Percentiles rank a stretch among this genome's conserved stretches.
These are phyloP conservation scores for Lenzites betulinus DNA, from an alignment of 768 basidiomycete species.

Conservation along the genomic window DNA sequence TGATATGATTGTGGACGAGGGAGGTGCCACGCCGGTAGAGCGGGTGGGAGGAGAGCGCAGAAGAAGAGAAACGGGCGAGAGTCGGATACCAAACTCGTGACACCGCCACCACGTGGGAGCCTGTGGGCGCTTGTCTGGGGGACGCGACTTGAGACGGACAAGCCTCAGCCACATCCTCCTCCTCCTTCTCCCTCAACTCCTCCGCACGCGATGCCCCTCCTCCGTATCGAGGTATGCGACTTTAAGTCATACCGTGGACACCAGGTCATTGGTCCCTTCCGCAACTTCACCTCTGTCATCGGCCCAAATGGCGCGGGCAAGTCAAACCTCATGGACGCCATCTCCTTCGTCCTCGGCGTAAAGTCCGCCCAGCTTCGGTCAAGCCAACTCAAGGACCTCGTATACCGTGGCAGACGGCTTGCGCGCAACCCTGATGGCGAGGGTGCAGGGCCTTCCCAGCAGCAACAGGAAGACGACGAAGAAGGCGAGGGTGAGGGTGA, in stretches of 20 bases:
- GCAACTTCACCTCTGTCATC: constrained; percentile 93
- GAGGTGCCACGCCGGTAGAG: not conserved
- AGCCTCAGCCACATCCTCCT: constrained; percentile 6
- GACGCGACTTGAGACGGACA: not conserved
- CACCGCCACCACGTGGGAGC: constrained; percentile 6
- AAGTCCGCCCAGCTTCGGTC: constrained; percentile 92
- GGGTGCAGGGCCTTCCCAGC: constrained; percentile 41
- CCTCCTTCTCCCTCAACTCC: not conserved
- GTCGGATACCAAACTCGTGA: not conserved
- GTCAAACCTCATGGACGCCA: constrained; percentile 99
- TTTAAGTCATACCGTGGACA: constrained; percentile 96
- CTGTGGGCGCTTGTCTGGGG: not conserved
- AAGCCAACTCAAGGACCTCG: constrained; percentile 92
- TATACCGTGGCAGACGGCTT: constrained; percentile 87
- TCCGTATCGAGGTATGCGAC: constrained; percentile 89
- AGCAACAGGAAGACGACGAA: constrained; percentile 54
- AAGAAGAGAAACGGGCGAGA: not conserved
- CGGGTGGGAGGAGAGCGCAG: not conserved
- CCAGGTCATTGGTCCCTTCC: constrained; percentile 88
- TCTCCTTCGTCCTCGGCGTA: constrained; percentile 97
- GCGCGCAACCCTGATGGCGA: constrained; percentile 49
- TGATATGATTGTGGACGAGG: too few relatives aligned
- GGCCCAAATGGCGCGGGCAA: constrained; percentile 99
- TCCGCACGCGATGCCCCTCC: constrained; percentile 61
- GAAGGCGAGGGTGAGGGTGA: constrained; percentile 61